Evolutionary conservation across 1,284 basidiomycete genomes (phyloP).

Genomic region (Moesziomyces globuligerus): DNA sequence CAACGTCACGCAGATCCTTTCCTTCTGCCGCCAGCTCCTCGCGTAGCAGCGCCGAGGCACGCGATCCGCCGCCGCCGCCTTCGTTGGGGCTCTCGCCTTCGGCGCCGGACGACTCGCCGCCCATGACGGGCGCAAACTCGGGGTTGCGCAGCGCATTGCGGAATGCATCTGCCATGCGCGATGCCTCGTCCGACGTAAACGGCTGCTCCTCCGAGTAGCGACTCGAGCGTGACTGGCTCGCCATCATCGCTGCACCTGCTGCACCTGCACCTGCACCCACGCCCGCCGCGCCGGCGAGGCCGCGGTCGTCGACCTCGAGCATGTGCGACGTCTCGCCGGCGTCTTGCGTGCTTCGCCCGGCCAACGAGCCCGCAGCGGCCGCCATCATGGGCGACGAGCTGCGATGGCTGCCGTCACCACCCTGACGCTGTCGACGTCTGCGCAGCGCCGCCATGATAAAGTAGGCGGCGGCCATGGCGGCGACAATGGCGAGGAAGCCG

Average conservation of each 20-base stretch:
- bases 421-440: constrained; percentile 31
- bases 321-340: constrained; percentile 39
- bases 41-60: constrained; percentile 32
- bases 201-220: constrained; percentile 44
- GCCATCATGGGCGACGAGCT: constrained; percentile 55
- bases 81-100: constrained; percentile 41
- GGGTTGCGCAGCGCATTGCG: constrained; percentile 53
- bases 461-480: constrained; percentile 45
- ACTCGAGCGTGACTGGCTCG: constrained; percentile 17
- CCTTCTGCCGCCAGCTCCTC: constrained; percentile 56
- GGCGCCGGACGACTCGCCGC: constrained; percentile 24
- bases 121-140: constrained; percentile 36
- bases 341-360: constrained; percentile 23
- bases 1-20: constrained; percentile 44
- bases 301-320: constrained; percentile 30
- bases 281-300: constrained; percentile 7
- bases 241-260: constrained; percentile 31
- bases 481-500: constrained; percentile 55
- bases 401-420: constrained; percentile 30
- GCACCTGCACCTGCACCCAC: constrained; percentile 5
- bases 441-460: constrained; percentile 52
- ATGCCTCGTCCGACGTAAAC: constrained; percentile 57
- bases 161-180: constrained; percentile 57
- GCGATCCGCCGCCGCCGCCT: constrained; percentile 11
- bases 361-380: constrained; percentile 34